These are phyloP conservation scores for Pseudogymnoascus sp. DNA, from an alignment of 2,329 filamentous ascomycete species.

Conservation along the genomic window DNA sequence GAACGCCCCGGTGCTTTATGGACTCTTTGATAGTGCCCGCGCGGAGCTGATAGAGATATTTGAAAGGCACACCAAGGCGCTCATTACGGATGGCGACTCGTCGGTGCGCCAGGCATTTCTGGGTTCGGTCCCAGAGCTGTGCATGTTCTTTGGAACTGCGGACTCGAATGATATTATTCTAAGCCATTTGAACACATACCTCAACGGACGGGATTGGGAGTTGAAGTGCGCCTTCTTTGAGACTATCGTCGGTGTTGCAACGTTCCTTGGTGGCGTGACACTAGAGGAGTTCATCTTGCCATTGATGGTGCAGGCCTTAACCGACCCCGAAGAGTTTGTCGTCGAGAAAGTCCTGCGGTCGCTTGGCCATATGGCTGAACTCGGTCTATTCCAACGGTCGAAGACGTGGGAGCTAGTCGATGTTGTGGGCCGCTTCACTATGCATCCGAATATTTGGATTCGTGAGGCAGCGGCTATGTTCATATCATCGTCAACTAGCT, in stretches of 20 bases:
- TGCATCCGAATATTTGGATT: slow-evolving; percentile 95
- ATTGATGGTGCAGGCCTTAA: slow-evolving; percentile 88
- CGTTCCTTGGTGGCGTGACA: slow-evolving; percentile 80
- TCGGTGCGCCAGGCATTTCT: slow-evolving; percentile 86
- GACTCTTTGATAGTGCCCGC: slow-evolving; percentile 80
- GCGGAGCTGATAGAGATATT: slow-evolving; percentile 75
- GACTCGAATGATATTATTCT: slow-evolving; percentile 93
- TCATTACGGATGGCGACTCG: slow-evolving; percentile 79
- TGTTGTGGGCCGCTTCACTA: slow-evolving; percentile 72
- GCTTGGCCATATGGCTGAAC: slow-evolving; percentile 74
- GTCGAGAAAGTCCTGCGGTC: slow-evolving; percentile 85
- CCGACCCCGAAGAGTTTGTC: slow-evolving; percentile 88
- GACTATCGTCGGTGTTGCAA: slow-evolving; percentile 83
- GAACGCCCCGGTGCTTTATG: slow-evolving; percentile 63
- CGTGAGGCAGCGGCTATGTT: slow-evolving; percentile 83
- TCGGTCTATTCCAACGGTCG: slow-evolving; percentile 77
- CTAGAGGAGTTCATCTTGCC: slow-evolving; percentile 93
- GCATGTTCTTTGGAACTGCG: slow-evolving; percentile 88
- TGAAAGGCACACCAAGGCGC: slow-evolving; percentile 77
- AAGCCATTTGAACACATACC: slow-evolving; percentile 91
- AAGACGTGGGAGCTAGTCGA: slow-evolving; percentile 85
- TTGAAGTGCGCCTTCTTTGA: slow-evolving; percentile 96
- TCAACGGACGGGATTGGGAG: slow-evolving; percentile 95
- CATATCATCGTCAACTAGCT: slow-evolving; percentile 65
- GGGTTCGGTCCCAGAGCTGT: slow-evolving; percentile 82